Percentiles rank a stretch among this genome's conserved stretches.
Conservation (phyloP, 2,329 filamentous ascomycete genomes). For the Penicillium sp. region DNA sequence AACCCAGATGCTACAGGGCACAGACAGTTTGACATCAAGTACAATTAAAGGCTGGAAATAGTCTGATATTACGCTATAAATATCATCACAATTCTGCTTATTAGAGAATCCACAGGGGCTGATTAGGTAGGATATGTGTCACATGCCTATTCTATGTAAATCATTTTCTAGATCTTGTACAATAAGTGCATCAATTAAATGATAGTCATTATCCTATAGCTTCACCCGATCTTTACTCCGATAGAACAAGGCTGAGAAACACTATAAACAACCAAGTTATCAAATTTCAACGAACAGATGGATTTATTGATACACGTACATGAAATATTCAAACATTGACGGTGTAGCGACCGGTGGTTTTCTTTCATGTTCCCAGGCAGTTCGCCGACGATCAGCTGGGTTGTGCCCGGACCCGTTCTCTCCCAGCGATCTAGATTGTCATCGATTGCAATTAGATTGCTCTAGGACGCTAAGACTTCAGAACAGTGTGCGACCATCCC, state of each 20-base stretch:
- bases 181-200: neutral
- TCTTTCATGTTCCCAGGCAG: neutral
- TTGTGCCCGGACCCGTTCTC: neutral
- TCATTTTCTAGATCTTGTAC: neutral
- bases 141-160: neutral
- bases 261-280: neutral
- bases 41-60: neutral
- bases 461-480: neutral
- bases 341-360: neutral
- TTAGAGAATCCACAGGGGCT: neutral
- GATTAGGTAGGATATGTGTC: neutral
- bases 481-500: slow-evolving; percentile 6
- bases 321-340: neutral
- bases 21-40: neutral
- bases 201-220: neutral
- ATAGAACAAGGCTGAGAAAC: neutral
- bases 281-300: neutral
- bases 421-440: slow-evolving; percentile 1
- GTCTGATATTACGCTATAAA: neutral
- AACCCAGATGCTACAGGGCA: neutral
- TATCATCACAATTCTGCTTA: neutral
- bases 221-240: neutral
- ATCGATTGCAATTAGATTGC: neutral
- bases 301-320: neutral
- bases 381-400: neutral